Conservation (phyloP, 148 eudicot species). For the Diospyros lotus region DNA sequence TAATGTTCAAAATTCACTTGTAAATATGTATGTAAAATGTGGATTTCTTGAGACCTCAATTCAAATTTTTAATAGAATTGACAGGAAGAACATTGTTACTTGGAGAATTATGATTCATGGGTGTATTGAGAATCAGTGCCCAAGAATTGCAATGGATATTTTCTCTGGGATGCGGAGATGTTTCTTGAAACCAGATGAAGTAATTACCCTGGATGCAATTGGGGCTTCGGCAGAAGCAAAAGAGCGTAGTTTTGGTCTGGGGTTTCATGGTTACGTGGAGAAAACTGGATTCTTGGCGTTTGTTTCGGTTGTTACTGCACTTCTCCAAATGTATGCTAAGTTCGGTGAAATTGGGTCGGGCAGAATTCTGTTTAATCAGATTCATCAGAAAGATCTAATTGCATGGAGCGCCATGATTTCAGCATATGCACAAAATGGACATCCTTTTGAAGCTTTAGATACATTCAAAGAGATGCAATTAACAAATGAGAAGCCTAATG, state of each 20-base stretch:
- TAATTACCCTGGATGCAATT: conserved; percentile 35
- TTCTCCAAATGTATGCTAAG: conserved; percentile 58
- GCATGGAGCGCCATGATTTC: conserved; percentile 69
- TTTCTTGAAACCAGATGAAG: conserved; percentile 34
- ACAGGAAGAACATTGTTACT: conserved; percentile 45
- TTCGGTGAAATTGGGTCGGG: conserved; percentile 37
- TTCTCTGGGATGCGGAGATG: conserved; percentile 27
- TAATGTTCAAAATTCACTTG: conserved; percentile 49
- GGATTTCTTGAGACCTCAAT: conserved; percentile 30
- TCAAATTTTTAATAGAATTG: conserved; percentile 29
- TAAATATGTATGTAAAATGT: conserved; percentile 66
- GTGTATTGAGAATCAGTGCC: conserved; percentile 33
- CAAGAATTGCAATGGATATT: conserved; percentile 33
- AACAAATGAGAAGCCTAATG: conserved; percentile 55
- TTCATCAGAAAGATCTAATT: conserved; percentile 47
- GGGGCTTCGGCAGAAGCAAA: conserved; percentile 32
- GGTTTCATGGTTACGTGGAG: conserved; percentile 37
- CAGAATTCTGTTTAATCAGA: conserved; percentile 36
- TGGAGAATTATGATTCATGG: conserved; percentile 65
- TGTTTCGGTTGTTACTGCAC: conserved; percentile 43
- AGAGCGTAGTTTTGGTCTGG: conserved; percentile 28
- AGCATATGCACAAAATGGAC: conserved; percentile 49
- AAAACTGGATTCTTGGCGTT: conserved; percentile 39
- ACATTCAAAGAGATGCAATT: conserved; percentile 44
- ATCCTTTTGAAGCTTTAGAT: conserved; percentile 36